Base-by-base conservation (phyloP, 495 filamentous ascomycete species). In the Pyrenula massariospora region DNA sequence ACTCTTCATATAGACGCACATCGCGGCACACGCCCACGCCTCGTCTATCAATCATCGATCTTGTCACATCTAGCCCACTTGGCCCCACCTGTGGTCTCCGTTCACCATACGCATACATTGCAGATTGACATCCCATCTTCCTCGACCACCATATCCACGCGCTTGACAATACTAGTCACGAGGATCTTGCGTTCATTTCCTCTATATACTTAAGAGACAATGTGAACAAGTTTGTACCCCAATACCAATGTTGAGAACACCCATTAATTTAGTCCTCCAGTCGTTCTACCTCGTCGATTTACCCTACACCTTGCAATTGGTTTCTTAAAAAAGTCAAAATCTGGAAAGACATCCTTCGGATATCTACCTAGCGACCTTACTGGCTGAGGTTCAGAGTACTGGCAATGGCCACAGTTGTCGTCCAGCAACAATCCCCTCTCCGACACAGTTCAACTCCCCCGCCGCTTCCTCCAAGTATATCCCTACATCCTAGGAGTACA, bases 341-440 rank as follows among this genome's bases (percentile, higher is more conserved):
- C 31, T 15, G 15, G 15, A 42, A 8, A 5, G 31, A 42, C 5
- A 5, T 15, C 15, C 15, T 42, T 42, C 31, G 15, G 15, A 42
- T 5, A 42, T 42, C 31, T 8, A 42, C 15, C 31, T 8, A 42
- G 31, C 5, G 31, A 42, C 31, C 31, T 8, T 42, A 5, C 15
- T 42, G 31, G 8, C 15, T 15, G 31, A 42, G 31, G 5, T 42
- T 15, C 8, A 42, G 8, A 42, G 15, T 42, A 5, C 15, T 5
- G 31, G 31, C 15, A 8, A 80, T 80, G 77, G 74, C 77, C 54
- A 73, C 76, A n/a, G 70, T 79, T 22, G 67, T 78, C 54, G 70
- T 80, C 53, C 73, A 76, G 57, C 73, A 73, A 52, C 66, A 72
- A 58, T 70, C 76, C 25, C 58, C 71, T 49, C 67, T 77, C 59